A percentile compares a stretch with the other conserved stretches of the same genome.
phyloP scores from a whole-genome alignment of 192 early-diverging fungal genomes.

The Coemansia sp. region DNA sequence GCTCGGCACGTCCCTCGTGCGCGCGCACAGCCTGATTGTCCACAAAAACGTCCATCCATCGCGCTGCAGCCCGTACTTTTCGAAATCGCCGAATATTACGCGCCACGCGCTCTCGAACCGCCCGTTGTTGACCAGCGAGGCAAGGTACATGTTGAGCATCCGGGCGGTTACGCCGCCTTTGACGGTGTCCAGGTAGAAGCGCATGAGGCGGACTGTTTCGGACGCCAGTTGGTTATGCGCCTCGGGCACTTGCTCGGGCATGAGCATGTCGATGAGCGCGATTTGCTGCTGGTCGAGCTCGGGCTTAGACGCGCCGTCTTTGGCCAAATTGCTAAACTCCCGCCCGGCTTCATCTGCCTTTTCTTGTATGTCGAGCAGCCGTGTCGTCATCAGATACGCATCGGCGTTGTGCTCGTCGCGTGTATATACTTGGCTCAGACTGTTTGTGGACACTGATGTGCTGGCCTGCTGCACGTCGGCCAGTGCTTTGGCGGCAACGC shows the following conservation, averaged over 20 bases:
- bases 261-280: constrained; percentile 34
- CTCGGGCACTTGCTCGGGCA: constrained; percentile 40
- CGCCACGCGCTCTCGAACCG: constrained; percentile 47
- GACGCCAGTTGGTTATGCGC: constrained; percentile 33
- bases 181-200: constrained; percentile 30
- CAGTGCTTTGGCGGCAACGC: constrained; percentile 34
- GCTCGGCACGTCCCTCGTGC: constrained; percentile 59
- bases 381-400: constrained; percentile 5
- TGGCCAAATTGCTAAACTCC: not conserved
- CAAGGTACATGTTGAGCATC: constrained; percentile 61
- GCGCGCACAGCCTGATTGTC: constrained; percentile 59
- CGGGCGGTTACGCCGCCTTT: constrained; percentile 52
- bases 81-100: constrained; percentile 54
- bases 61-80: constrained; percentile 48
- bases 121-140: constrained; percentile 57
- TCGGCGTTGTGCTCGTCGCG: constrained; percentile 11
- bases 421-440: constrained; percentile 7
- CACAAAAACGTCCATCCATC: constrained; percentile 64
- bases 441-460: not conserved
- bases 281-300: constrained; percentile 6
- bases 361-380: constrained; percentile 29
- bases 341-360: constrained; percentile 20
- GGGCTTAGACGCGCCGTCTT: constrained; percentile 13
- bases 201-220: constrained; percentile 29
- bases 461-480: constrained; percentile 18